A percentile compares a stretch with the other conserved stretches of the same genome.
Evolutionary conservation across 345 rosid genomes (phyloP).

Genomic region (Eucalyptus viminalis): DNA sequence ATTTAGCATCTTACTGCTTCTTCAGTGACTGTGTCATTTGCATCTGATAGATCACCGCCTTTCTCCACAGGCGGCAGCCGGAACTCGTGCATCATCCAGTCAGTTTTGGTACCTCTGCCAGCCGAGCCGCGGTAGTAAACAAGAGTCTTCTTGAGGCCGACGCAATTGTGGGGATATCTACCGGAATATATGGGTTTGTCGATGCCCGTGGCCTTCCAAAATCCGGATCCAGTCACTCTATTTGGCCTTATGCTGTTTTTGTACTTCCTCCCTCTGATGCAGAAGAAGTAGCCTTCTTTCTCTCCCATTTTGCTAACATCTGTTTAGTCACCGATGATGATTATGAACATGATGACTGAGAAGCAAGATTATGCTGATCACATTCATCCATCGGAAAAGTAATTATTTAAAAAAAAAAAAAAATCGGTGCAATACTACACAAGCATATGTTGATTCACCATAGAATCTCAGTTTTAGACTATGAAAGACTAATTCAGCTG

Average conservation of each 20-base stretch:
- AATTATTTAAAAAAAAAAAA: neutral
- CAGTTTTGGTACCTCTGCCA: conserved; percentile 6
- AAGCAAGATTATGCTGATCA: neutral
- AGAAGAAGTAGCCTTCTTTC: conserved; percentile 6
- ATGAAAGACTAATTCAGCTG: neutral
- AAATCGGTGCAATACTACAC: neutral
- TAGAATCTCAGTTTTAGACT: neutral
- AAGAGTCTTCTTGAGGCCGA: conserved; percentile 12
- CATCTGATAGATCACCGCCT: neutral
- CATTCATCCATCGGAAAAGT: neutral
- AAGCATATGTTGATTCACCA: neutral
- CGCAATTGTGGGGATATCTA: neutral
- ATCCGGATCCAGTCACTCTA: conserved; percentile 10
- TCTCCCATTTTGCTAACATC: neutral
- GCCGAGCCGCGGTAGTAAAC: conserved; percentile 8
- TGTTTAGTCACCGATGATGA: neutral
- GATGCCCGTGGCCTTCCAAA: conserved; percentile 13
- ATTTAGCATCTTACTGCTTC: neutral
- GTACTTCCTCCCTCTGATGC: conserved; percentile 9
- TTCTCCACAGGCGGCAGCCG: conserved; percentile 1
- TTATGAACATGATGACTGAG: neutral
- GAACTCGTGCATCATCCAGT: conserved; percentile 17
- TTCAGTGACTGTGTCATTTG: neutral
- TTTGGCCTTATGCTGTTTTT: conserved; percentile 9
- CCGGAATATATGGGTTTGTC: conserved; percentile 1